These are phyloP conservation scores for Balansia obtecta DNA, from an alignment of 2,329 filamentous ascomycete species.

Conservation along the genomic window DNA sequence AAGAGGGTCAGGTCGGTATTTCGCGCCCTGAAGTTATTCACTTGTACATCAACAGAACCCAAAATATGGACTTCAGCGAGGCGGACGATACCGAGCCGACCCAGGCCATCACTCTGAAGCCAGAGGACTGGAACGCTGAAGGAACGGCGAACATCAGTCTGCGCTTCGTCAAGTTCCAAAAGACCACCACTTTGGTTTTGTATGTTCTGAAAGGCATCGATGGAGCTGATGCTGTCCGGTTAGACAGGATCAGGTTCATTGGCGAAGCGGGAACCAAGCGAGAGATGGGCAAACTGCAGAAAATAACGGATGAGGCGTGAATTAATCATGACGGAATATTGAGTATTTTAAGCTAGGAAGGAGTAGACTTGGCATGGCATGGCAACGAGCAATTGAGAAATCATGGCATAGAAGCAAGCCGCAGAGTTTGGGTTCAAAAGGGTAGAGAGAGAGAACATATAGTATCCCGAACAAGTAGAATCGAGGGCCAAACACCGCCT, in stretches of 20 bases:
- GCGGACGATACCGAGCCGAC: conserved; percentile 75
- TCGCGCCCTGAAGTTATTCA: conserved; percentile 75
- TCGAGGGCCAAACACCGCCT: too few species aligned
- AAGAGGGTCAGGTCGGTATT: conserved; percentile 56
- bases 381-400: not conserved
- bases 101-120: conserved; percentile 63
- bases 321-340: not conserved
- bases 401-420: not conserved
- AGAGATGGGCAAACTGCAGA: conserved; percentile 89
- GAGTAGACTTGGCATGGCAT: not conserved
- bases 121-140: conserved; percentile 70
- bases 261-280: conserved; percentile 87
- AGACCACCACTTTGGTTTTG: conserved; percentile 71
- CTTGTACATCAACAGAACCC: conserved; percentile 76
- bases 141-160: conserved; percentile 61
- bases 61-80: conserved; percentile 90
- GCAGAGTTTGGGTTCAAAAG: not conserved
- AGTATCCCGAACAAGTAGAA: not conserved
- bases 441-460: not conserved
- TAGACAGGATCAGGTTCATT: conserved; percentile 69
- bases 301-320: conserved; percentile 67
- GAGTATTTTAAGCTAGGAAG: not conserved
- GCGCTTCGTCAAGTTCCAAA: conserved; percentile 96
- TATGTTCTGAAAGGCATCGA: conserved; percentile 83
- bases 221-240: conserved; percentile 70